Evolutionary conservation across 2,329 filamentous ascomycete genomes (phyloP).

Genomic region (Mycosphaerella arachidis): DNA sequence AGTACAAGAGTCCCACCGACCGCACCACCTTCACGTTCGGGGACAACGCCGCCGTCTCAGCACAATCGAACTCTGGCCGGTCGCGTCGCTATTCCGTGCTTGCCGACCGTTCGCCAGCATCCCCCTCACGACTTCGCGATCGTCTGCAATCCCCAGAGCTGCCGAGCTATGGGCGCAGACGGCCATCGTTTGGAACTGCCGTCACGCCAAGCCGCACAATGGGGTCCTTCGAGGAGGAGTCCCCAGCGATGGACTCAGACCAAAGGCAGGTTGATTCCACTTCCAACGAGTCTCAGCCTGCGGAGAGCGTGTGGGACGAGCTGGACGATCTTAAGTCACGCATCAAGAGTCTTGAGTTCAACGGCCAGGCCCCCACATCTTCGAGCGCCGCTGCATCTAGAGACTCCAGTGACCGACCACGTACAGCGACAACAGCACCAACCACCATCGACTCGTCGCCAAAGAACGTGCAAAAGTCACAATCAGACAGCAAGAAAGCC

Average conservation of each 20-base stretch:
- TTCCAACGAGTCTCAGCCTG: conserved; percentile 81
- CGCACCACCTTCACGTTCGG: conserved; percentile 14
- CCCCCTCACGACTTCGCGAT: conserved; percentile 18
- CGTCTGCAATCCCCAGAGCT: conserved; percentile 26
- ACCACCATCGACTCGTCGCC: conserved; percentile 90
- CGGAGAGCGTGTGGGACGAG: conserved; percentile 95
- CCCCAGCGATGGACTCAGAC: conserved; percentile 39
- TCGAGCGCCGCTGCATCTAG: conserved; percentile 75
- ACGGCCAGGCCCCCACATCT: conserved; percentile 73
- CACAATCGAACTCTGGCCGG: conserved; percentile 21
- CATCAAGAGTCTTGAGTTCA: conserved; percentile 83
- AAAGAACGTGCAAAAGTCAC: conserved; percentile 59
- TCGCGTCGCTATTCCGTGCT: conserved; percentile 16
- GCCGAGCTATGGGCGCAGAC: conserved; percentile 20
- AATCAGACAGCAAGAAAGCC: conserved; percentile 32
- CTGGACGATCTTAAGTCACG: conserved; percentile 91
- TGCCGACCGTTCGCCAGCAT: conserved; percentile 21
- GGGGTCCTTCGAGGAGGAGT: conserved; percentile 18
- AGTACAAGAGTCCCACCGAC: conserved; percentile 13
- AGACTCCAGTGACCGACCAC: conserved; percentile 72
- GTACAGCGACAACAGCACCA: conserved; percentile 83
- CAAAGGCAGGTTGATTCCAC: conserved; percentile 53
- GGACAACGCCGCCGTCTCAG: conserved; percentile 21
- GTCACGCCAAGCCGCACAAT: conserved; percentile 1
- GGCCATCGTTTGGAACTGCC: conserved; percentile 23